A percentile compares a stretch with the other conserved stretches of the same genome.
Conservation (phyloP, 352 stramenopile species). For the Peronospora farinosa region DNA sequence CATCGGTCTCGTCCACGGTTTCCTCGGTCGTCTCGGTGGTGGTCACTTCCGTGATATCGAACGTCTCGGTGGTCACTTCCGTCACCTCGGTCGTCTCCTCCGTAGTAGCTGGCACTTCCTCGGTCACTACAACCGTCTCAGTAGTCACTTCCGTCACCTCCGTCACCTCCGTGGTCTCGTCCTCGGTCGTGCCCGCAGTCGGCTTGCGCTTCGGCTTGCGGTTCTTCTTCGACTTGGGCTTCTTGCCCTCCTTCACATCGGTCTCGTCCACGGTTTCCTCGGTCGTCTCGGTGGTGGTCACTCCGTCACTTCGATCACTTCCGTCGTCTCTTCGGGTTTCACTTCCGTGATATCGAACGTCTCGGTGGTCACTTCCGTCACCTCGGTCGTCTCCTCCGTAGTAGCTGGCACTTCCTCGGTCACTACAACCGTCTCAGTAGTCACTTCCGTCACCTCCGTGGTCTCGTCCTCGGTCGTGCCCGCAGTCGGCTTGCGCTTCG, state of each 20-base stretch:
- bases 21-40: conserved; percentile 9
- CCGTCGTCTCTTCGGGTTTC: conserved; percentile 3
- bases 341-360: neutral
- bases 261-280: conserved; percentile 3
- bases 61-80: conserved; percentile 3
- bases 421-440: neutral
- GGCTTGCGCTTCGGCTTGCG: conserved; percentile 10
- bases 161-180: conserved; percentile 3
- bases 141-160: conserved; percentile 11
- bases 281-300: conserved; percentile 13
- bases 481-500: conserved; percentile 10
- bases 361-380: conserved; percentile 2
- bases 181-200: conserved; percentile 3
- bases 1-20: conserved; percentile 5
- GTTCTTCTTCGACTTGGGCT: conserved; percentile 14
- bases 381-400: conserved; percentile 10
- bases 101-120: neutral
- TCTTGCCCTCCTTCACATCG: conserved; percentile 10
- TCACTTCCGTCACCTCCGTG: conserved; percentile 7
- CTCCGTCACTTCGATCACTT: conserved; percentile 6
- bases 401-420: conserved; percentile 1
- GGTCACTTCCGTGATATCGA: conserved; percentile 10
- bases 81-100: conserved; percentile 1
- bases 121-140: conserved; percentile 9
- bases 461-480: conserved; percentile 9